Evolutionary conservation across 2,329 filamentous ascomycete species (phyloP).

Genomic region (Fusarium phyllophilum): DNA sequence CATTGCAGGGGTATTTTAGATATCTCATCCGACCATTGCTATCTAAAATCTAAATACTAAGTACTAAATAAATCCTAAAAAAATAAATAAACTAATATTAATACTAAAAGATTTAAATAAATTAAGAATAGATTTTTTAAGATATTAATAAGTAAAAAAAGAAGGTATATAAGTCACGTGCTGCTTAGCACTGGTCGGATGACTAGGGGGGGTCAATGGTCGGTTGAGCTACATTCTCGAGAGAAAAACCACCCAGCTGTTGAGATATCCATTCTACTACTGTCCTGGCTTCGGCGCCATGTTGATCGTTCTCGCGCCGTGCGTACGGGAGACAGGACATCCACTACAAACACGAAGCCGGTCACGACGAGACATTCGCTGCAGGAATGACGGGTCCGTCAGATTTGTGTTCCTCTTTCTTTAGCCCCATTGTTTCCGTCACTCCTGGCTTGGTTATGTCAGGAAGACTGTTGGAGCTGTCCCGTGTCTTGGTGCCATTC

Average conservation of each 20-base stretch:
- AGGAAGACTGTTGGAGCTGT: neutral
- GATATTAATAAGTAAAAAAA: too few relatives aligned
- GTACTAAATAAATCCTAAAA: too few relatives aligned
- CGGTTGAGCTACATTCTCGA: too few relatives aligned
- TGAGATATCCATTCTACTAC: constrained; percentile 26
- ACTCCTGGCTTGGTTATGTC: neutral
- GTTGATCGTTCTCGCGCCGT: constrained; percentile 30
- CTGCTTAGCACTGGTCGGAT: too few relatives aligned
- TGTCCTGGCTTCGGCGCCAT: constrained; percentile 29
- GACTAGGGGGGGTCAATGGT: too few relatives aligned
- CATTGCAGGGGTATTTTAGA: too few relatives aligned
- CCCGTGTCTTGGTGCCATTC: constrained; percentile 17
- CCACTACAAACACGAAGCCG: constrained; percentile 16
- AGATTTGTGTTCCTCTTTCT: neutral
- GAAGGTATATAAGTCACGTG: too few relatives aligned
- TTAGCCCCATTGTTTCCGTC: constrained; percentile 4
- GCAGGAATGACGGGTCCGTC: neutral
- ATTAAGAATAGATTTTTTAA: too few relatives aligned
- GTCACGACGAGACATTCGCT: constrained; percentile 1
- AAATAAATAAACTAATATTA: too few relatives aligned
- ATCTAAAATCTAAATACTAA: too few relatives aligned
- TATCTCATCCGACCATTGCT: too few relatives aligned
- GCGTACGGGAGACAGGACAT: neutral
- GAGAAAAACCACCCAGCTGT: constrained; percentile 14
- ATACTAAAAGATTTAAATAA: too few relatives aligned